A percentile compares a stretch with the other conserved stretches of the same genome.
These are phyloP conservation scores for Camellia lanceoleosa DNA, from an alignment of 148 eudicot species.

Conservation along the genomic window DNA sequence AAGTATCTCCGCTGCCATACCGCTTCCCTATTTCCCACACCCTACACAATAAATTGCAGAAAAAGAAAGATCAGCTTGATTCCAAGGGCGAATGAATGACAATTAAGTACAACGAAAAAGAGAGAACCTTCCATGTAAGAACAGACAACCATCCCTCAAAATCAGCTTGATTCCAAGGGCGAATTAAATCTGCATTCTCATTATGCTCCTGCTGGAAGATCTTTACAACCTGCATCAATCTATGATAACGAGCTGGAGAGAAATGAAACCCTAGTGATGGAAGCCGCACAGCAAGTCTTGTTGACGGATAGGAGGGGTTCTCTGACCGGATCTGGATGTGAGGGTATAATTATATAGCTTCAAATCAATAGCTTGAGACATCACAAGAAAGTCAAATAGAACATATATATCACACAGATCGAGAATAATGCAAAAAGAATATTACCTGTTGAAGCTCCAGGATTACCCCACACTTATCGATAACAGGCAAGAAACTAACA, in stretches of 20 bases:
- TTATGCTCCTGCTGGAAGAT: conserved; percentile 56
- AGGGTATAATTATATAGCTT: background rate
- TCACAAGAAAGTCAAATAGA: background rate
- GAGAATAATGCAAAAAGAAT: background rate
- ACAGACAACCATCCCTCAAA: conserved; percentile 85
- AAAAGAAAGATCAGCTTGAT: conserved; percentile 4
- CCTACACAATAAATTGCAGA: conserved; percentile 40
- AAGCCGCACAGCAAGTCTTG: conserved; percentile 80
- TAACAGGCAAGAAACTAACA: conserved; percentile 70
- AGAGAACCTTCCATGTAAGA: conserved; percentile 82
- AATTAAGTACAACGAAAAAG: background rate
- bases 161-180: conserved; percentile 91
- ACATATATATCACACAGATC: background rate
- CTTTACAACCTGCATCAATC: conserved; percentile 82
- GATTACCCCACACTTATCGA: conserved; percentile 89
- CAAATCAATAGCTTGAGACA: background rate
- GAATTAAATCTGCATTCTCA: conserved; percentile 37
- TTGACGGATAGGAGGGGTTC: conserved; percentile 74
- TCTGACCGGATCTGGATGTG: conserved; percentile 65
- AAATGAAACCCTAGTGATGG: conserved; percentile 89
- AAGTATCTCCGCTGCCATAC: conserved; percentile 90
- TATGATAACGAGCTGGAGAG: conserved; percentile 98
- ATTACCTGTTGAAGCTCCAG: conserved; percentile 91
- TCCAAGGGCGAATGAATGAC: conserved; percentile 5
- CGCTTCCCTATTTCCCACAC: conserved; percentile 92